These are phyloP conservation scores for Przewalskia tangutica DNA, from an alignment of 257 asterid genomes.

Conservation along the genomic window DNA sequence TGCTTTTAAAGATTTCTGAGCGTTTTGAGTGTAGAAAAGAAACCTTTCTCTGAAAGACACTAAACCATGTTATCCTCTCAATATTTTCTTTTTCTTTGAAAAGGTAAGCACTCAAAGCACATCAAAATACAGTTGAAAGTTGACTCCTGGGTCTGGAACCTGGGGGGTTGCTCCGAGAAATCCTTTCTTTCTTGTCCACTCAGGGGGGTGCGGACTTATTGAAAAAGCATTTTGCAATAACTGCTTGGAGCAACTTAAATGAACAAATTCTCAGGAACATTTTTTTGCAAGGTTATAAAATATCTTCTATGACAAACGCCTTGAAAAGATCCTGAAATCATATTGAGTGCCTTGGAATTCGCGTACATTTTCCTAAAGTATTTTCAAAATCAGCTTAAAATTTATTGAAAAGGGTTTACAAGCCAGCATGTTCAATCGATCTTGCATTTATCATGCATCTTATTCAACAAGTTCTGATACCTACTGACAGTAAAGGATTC, in stretches of 20 bases:
- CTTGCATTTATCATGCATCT: neutral
- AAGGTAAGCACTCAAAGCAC: neutral
- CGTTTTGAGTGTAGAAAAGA: neutral
- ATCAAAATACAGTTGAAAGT: neutral
- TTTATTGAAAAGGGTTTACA: neutral
- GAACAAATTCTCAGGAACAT: neutral
- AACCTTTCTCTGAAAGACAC: neutral
- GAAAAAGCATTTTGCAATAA: neutral
- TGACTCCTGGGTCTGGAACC: too few species aligned
- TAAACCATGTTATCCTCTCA: neutral
- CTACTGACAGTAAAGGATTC: neutral
- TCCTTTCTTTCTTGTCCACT: too few species aligned
- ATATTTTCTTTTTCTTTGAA: too few species aligned
- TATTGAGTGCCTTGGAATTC: neutral
- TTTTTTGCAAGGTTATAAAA: neutral
- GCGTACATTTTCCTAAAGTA: neutral
- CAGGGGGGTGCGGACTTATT: too few species aligned
- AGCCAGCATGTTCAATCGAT: neutral
- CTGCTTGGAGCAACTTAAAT: neutral
- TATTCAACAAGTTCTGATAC: neutral
- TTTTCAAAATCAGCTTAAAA: neutral
- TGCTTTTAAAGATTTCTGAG: neutral
- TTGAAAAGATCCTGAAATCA: neutral
- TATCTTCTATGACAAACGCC: neutral
- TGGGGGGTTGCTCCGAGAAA: too few species aligned